phyloP scores from a whole-genome alignment of 257 asterid species.

The Solanum pimpinellifolium region DNA sequence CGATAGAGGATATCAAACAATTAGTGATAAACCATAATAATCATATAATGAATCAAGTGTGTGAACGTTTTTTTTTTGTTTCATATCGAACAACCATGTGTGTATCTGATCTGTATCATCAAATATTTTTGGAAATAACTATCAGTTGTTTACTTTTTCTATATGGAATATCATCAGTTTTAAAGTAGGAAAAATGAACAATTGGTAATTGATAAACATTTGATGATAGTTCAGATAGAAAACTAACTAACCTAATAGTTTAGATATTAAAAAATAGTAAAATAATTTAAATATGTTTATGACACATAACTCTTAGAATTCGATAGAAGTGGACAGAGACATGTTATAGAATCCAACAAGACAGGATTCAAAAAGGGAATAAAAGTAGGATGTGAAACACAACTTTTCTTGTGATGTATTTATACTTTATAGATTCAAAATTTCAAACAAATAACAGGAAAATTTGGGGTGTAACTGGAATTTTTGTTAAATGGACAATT shows the following conservation, averaged over 20 bases:
- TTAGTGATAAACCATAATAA: not conserved
- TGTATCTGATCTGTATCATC: not conserved
- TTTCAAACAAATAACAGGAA: not conserved
- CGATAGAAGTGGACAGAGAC: not conserved
- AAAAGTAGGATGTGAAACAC: not conserved
- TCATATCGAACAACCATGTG: not conserved
- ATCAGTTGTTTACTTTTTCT: not conserved
- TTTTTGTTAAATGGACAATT: not conserved
- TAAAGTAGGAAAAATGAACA: not conserved
- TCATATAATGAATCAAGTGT: not conserved
- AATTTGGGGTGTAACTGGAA: not conserved
- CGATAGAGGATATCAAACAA: not conserved
- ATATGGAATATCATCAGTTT: not conserved
- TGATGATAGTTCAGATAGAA: too few species aligned
- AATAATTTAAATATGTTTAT: too few species aligned
- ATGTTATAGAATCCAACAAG: not conserved
- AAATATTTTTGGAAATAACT: not conserved
- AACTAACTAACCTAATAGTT: too few species aligned
- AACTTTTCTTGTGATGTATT: not conserved
- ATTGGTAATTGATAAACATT: not conserved
- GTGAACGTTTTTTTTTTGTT: not conserved
- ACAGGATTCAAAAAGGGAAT: not conserved
- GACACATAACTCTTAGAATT: too few species aligned
- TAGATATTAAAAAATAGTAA: rapidly evolving
- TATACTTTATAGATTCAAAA: not conserved